These are phyloP conservation scores for Lichtheimia corymbifera DNA, from an alignment of 371 early-diverging fungal species.

Conservation along the genomic window DNA sequence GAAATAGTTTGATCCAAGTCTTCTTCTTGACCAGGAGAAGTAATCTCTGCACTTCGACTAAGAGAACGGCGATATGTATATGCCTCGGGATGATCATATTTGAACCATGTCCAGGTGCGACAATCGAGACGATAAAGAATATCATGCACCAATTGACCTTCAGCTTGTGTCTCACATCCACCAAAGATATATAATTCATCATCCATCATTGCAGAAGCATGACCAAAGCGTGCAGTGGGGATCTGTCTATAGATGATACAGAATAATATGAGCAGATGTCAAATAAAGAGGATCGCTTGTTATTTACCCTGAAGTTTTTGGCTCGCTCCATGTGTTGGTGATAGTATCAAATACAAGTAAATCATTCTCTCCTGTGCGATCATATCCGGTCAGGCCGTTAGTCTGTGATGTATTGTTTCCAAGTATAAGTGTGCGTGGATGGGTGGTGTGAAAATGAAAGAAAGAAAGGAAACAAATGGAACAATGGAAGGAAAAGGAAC, in stretches of 20 bases:
- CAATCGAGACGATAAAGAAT: constrained; percentile 26
- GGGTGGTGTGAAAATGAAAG: too few species aligned
- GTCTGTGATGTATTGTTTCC: too few species aligned
- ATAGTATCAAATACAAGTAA: constrained; percentile 20
- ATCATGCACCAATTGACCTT: constrained; percentile 25
- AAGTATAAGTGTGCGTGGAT: too few species aligned
- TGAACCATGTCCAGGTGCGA: constrained; percentile 24
- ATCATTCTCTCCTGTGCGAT: constrained; percentile 28
- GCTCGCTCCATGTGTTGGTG: constrained; percentile 25
- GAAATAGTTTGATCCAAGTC: neutral
- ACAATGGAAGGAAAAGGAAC: neutral
- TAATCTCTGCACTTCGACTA: neutral
- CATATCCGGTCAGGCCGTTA: neutral
- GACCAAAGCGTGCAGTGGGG: constrained; percentile 24
- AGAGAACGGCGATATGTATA: constrained; percentile 14
- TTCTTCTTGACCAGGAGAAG: too few species aligned
- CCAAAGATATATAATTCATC: constrained; percentile 42
- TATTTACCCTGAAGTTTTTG: constrained; percentile 20
- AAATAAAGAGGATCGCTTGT: neutral
- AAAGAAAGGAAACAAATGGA: neutral
- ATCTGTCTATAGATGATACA: constrained; percentile 18
- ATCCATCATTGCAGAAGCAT: constrained; percentile 29
- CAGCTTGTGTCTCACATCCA: constrained; percentile 27
- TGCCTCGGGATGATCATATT: constrained; percentile 30
- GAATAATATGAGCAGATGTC: neutral